Evolutionary conservation across 1,139 yeast species (phyloP), one percentile per base, ranked within the genome.

Genomic region (Geotrichum aggregatum): DNA sequence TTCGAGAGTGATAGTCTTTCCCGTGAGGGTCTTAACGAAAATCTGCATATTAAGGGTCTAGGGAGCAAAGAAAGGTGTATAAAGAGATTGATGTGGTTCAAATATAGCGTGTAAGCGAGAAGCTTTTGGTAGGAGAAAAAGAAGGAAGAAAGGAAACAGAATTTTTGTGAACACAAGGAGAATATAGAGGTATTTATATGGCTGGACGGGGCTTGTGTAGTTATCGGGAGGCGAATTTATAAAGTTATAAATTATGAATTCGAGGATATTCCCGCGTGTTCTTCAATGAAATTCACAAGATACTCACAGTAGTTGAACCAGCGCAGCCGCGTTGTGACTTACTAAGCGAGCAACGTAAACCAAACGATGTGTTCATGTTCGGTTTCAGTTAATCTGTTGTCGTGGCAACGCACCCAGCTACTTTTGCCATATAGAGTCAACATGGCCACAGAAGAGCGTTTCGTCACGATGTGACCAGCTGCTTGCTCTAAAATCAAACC

Each of bases 1-100:
- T 77, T 89, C 96, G 60, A 83, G 73, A 65, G 88, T 84, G 69
- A 84, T 83, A 60, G 88, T 84, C 78, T 84, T 83, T 70, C 89
- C 89, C 51, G 89, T 84, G 68, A 83, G 75, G 58, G 89, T 83
- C 77, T 83, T 83, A 66, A 83, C 87, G 71, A 82, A 82, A 68
- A 83, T 83, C 71, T 83, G 88, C 88, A 83, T 83, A 59, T 71
- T 71, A 59, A 30, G 26, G 18, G 31, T 43, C 31, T 42, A n/a
- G n/a, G 11, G 8, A 33, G 21, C 28, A 24, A 43, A 16, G 31
- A 19, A 16, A 5, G 10, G 18, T 41, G 4, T 10, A 14, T 10
- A 21, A 19, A 13, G 26, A 28, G 16, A 14, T 28, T 42, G 14
- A n/a, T 10, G 24, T 19, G 35, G 45, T n/a, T 3, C 14, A 24